These are phyloP conservation scores for Solanum stenotomum DNA, from an alignment of 257 asterid species.

Conservation along the genomic window DNA sequence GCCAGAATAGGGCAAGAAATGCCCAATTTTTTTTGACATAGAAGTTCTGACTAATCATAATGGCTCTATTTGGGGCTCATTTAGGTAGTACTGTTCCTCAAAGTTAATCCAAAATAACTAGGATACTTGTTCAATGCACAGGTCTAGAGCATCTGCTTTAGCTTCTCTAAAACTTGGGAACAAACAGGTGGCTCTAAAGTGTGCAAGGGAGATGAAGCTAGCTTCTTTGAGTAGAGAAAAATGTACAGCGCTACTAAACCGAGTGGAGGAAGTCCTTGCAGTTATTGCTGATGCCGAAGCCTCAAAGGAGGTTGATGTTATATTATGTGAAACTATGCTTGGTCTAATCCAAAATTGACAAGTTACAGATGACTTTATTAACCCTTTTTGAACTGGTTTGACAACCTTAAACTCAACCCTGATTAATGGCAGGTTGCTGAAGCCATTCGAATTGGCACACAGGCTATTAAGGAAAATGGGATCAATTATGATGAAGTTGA, in stretches of 20 bases:
- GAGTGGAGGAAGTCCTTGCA: slow-evolving; percentile 67
- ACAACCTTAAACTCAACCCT: background rate
- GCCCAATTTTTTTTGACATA: background rate
- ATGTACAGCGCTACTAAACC: slow-evolving; percentile 52
- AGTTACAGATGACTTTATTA: background rate
- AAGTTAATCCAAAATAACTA: background rate
- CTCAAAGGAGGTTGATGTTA: slow-evolving; percentile 50
- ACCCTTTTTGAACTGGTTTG: background rate
- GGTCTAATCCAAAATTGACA: background rate
- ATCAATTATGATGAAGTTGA: slow-evolving; percentile 58
- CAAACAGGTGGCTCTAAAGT: slow-evolving; percentile 53
- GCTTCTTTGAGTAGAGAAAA: slow-evolving; percentile 66
- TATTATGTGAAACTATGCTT: background rate
- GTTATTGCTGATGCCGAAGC: slow-evolving; percentile 68
- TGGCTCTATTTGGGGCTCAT: background rate
- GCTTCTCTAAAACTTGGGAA: slow-evolving; percentile 51
- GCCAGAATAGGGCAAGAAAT: background rate
- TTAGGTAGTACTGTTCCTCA: background rate
- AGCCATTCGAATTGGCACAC: slow-evolving; percentile 58
- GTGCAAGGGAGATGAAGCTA: slow-evolving; percentile 54
- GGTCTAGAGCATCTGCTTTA: slow-evolving; percentile 49
- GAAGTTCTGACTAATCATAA: background rate
- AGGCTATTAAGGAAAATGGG: slow-evolving; percentile 49
- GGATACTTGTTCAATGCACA: slow-evolving; percentile 22
- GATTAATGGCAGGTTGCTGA: slow-evolving; percentile 50